These are phyloP conservation scores for Myriangium duriaei DNA, from an alignment of 2,329 filamentous ascomycete genomes.

Conservation along the genomic window DNA sequence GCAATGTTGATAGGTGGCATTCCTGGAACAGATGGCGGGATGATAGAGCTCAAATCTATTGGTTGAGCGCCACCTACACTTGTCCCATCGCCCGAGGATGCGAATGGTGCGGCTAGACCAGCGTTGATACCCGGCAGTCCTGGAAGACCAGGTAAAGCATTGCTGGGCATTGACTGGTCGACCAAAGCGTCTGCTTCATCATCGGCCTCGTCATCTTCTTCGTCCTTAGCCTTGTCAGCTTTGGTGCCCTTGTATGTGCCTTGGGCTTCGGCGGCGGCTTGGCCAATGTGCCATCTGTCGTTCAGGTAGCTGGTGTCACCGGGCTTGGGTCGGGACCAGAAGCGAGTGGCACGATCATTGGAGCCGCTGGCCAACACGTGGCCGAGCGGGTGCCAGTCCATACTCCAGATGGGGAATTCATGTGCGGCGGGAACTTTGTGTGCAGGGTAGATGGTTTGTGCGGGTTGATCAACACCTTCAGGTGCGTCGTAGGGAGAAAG, in stretches of 20 bases:
- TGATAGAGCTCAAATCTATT: conserved; percentile 27
- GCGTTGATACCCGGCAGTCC: conserved; percentile 37
- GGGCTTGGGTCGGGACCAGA: conserved; percentile 85
- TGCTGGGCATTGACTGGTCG: conserved; percentile 71
- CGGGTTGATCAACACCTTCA: conserved; percentile 65
- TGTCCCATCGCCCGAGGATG: conserved; percentile 28
- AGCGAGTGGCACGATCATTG: conserved; percentile 91
- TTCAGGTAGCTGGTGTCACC: conserved; percentile 77
- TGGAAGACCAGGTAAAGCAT: conserved; percentile 46
- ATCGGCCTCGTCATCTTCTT: conserved; percentile 75
- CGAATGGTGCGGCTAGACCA: conserved; percentile 22
- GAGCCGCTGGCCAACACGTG: conserved; percentile 92
- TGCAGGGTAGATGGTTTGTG: conserved; percentile 84
- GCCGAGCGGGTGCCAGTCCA: conserved; percentile 94
- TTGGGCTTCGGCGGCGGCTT: conserved; percentile 81
- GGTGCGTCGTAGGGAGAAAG: conserved; percentile 74
- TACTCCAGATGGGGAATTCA: conserved; percentile 90
- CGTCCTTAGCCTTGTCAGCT: conserved; percentile 76
- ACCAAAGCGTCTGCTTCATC: conserved; percentile 88
- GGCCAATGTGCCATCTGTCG: conserved; percentile 90
- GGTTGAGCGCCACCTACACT: conserved; percentile 30
- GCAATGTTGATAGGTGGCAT: conserved; percentile 5
- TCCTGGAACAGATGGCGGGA: conserved; percentile 19
- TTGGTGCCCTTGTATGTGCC: conserved; percentile 93
- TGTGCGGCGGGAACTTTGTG: conserved; percentile 81